Evolutionary conservation across 495 filamentous ascomycete species (phyloP).

Genomic region (Chaetomium tenue): DNA sequence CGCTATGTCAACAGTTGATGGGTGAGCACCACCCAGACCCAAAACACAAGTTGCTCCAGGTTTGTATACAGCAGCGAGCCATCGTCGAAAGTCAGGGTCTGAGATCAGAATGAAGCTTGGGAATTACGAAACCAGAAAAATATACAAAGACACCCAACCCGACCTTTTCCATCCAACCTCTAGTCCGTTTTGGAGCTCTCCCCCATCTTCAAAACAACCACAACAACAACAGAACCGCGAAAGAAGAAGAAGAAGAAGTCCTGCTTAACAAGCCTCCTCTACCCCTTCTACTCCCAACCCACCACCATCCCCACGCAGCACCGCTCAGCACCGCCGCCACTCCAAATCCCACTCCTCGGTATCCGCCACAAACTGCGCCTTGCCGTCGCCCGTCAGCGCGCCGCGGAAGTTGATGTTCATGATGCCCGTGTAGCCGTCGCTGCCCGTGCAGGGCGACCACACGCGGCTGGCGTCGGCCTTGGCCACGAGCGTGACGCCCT

Average conservation of each 20-base stretch:
- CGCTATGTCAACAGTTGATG: no score
- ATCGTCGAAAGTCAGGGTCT: no score
- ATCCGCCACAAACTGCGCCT: constrained; percentile 42
- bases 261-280: background rate
- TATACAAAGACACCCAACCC: constrained; percentile 7
- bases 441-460: constrained; percentile 43
- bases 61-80: no score
- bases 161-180: constrained; percentile 7
- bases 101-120: background rate
- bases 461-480: constrained; percentile 31
- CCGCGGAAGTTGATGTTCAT: constrained; percentile 50
- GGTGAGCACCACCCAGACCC: no score
- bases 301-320: no score
- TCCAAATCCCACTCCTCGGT: constrained; percentile 44
- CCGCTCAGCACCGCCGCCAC: constrained; percentile 43
- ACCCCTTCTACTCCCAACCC: no score
- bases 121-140: constrained; percentile 1
- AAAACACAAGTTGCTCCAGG: no score
- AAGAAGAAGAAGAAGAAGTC: background rate
- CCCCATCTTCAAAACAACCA: background rate
- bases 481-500: constrained; percentile 35
- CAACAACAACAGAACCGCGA: no score
- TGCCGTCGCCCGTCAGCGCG: constrained; percentile 37
- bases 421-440: constrained; percentile 40
- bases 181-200: constrained; percentile 5